Evolutionary conservation across 805 yeast species (phyloP).

Genomic region (Myxozyma mucilagina): DNA sequence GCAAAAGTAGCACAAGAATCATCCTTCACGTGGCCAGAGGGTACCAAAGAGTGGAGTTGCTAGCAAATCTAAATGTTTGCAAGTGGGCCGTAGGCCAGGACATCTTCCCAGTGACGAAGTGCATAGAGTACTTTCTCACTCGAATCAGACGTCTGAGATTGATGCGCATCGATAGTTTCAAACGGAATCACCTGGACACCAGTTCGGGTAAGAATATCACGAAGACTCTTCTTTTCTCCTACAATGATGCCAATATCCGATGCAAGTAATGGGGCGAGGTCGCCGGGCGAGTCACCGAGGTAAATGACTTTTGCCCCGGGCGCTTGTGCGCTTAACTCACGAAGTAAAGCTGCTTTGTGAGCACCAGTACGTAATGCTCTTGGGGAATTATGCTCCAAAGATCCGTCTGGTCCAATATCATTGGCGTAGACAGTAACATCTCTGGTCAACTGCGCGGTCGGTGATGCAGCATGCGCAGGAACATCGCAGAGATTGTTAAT

Average conservation of each 20-base stretch:
- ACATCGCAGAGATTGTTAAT: constrained; percentile 1
- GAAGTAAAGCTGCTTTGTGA: constrained; percentile 24
- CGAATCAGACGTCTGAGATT: not conserved
- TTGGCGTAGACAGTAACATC: constrained; percentile 9
- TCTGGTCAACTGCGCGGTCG: not conserved
- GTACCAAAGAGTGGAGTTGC: too few relatives aligned
- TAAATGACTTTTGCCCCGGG: constrained; percentile 6
- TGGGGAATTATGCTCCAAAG: not conserved
- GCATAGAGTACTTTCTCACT: constrained; percentile 1
- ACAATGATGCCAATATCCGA: constrained; percentile 22
- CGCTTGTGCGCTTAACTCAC: not conserved
- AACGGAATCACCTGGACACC: constrained; percentile 5
- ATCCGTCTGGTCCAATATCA: constrained; percentile 20
- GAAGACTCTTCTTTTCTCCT: constrained; percentile 16
- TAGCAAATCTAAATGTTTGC: not conserved
- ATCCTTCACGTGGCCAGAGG: too few relatives aligned
- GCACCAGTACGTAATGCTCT: constrained; percentile 15
- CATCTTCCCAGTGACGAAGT: not conserved
- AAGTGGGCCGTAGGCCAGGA: constrained; percentile 1
- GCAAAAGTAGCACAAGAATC: too few relatives aligned
- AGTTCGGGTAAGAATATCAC: constrained; percentile 3
- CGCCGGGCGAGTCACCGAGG: constrained; percentile 33
- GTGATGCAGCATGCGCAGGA: not conserved
- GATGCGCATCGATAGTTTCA: too few relatives aligned
- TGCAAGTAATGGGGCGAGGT: constrained; percentile 23